These are phyloP conservation scores for Cyathus striatus DNA, from an alignment of 768 basidiomycete species.

Conservation along the genomic window DNA sequence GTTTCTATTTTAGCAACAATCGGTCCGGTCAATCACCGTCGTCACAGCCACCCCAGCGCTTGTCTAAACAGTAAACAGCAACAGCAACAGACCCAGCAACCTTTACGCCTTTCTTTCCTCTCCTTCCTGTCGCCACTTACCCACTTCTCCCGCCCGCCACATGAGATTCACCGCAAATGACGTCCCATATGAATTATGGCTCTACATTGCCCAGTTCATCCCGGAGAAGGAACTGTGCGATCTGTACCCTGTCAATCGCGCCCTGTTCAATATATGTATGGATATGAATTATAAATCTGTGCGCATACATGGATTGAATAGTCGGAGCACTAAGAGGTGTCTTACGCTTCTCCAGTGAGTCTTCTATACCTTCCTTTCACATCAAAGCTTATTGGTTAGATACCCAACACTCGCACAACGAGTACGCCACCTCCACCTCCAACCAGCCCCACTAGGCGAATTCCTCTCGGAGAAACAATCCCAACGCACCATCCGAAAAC, in stretches of 20 bases:
- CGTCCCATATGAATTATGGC: slow-evolving; percentile 16
- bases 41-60: too few relatives aligned
- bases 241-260: slow-evolving; percentile 13
- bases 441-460: neutral
- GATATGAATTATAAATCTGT: slow-evolving; percentile 11
- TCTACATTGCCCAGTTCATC: slow-evolving; percentile 12
- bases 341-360: neutral
- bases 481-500: neutral
- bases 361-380: neutral
- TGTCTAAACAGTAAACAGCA: too few relatives aligned
- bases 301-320: neutral
- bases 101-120: too few relatives aligned
- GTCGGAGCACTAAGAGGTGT: neutral
- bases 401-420: neutral
- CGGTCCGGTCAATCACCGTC: too few relatives aligned
- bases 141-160: too few relatives aligned
- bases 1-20: too few relatives aligned
- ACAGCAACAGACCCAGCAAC: too few relatives aligned
- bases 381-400: neutral
- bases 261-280: slow-evolving; percentile 12
- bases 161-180: too few relatives aligned
- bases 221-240: slow-evolving; percentile 8
- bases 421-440: slow-evolving; percentile 1
- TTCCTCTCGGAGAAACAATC: neutral
- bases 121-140: too few relatives aligned